phyloP scores from a whole-genome alignment of 805 yeast species.

The Jamesozyma rosinii region DNA sequence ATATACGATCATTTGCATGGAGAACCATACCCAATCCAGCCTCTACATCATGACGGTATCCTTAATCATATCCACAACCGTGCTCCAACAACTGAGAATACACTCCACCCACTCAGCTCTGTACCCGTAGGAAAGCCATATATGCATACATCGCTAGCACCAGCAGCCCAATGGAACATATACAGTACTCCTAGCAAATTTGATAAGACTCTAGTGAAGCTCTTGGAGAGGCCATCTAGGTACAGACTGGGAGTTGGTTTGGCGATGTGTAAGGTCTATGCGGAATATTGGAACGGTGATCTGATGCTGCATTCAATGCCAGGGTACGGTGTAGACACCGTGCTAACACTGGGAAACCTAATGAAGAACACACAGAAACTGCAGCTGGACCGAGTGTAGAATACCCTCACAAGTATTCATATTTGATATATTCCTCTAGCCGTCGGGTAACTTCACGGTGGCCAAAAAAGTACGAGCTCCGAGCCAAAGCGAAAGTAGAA shows the following conservation, averaged over 20 bases:
- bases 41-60: not conserved
- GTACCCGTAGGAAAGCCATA: conserved; percentile 14
- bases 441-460: not conserved
- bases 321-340: conserved; percentile 89
- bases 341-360: conserved; percentile 65
- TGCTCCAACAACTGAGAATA: not conserved
- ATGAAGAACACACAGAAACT: conserved; percentile 57
- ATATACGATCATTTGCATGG: conserved; percentile 22
- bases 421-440: not conserved
- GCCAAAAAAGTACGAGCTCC: too few relatives aligned
- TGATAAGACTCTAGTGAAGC: conserved; percentile 45
- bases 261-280: conserved; percentile 86
- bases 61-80: not conserved
- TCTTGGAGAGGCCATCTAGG: conserved; percentile 65
- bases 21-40: not conserved
- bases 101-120: not conserved
- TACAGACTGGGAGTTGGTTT: conserved; percentile 77
- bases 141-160: conserved; percentile 33
- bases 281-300: conserved; percentile 95
- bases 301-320: conserved; percentile 72
- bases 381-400: conserved; percentile 59
- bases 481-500: too few relatives aligned
- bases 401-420: not conserved
- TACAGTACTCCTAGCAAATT: conserved; percentile 19
- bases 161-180: conserved; percentile 26